Conservation (phyloP, 1,284 basidiomycete genomes). For the Puccinia hordei region DNA sequence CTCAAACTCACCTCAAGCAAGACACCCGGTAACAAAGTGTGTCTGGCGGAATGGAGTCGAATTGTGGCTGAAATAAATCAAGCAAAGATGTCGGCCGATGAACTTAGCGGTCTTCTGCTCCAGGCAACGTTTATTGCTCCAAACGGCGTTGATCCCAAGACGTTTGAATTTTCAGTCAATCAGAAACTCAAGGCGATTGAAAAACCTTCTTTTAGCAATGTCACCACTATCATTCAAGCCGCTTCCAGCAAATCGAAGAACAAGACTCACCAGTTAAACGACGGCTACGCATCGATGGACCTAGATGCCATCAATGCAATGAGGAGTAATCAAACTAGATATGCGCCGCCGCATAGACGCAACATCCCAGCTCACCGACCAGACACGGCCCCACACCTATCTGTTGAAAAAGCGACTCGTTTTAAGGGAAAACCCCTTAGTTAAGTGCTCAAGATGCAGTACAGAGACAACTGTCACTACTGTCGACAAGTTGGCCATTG, state of each 20-base stretch:
- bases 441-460: not conserved
- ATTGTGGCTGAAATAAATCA: too few species aligned
- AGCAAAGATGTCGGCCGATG: too few species aligned
- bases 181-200: not conserved
- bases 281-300: not conserved
- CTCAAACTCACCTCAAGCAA: too few species aligned
- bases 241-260: slow-evolving; percentile 1
- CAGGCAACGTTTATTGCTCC: too few species aligned
- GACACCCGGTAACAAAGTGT: too few species aligned
- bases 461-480: not conserved
- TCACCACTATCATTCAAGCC: not conserved
- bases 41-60: too few species aligned
- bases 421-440: not conserved
- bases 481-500: not conserved
- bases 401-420: not conserved
- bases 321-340: not conserved
- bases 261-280: too few species aligned
- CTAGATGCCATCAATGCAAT: not conserved
- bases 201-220: too few species aligned
- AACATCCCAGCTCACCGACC: not conserved
- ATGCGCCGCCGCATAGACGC: not conserved
- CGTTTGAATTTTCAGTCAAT: not conserved
- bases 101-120: too few species aligned
- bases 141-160: too few species aligned
- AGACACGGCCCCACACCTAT: not conserved